Evolutionary conservation across 371 early-diverging fungal species (phyloP).

Genomic region (Mucor irregularis): DNA sequence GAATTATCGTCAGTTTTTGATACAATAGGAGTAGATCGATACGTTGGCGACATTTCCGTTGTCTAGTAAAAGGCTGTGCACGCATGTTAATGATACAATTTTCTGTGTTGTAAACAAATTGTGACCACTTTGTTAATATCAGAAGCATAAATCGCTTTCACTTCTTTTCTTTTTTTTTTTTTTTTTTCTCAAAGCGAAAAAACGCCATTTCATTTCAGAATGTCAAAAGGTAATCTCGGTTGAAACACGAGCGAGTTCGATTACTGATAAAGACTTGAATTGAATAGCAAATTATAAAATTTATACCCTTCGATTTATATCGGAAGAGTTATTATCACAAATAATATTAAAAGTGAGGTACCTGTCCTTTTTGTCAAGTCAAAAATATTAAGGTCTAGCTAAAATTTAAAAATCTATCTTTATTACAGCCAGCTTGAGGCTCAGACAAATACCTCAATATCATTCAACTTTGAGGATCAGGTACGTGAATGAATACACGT

Average conservation of each 20-base stretch:
- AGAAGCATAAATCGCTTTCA: background rate
- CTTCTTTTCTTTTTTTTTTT: background rate
- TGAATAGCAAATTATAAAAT: conserved; percentile 1
- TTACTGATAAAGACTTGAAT: background rate
- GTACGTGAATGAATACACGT: too few relatives aligned
- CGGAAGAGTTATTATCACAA: too few relatives aligned
- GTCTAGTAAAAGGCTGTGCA: background rate
- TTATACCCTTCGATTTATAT: too few relatives aligned
- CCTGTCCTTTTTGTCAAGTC: background rate
- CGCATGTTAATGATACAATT: background rate
- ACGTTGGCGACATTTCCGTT: too few relatives aligned
- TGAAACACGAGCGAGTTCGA: too few relatives aligned
- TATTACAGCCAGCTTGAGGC: background rate
- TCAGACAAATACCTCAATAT: conserved; percentile 6
- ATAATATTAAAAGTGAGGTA: background rate
- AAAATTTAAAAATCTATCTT: background rate
- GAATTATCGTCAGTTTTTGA: too few relatives aligned
- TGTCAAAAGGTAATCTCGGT: background rate
- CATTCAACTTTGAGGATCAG: conserved; percentile 14
- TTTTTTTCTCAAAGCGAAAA: background rate
- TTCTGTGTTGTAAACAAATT: background rate
- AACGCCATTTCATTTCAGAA: too few relatives aligned
- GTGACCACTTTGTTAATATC: background rate
- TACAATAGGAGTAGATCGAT: too few relatives aligned
- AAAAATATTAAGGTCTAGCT: too few relatives aligned